A percentile compares a stretch with the other conserved stretches of the same genome.
Conservation (phyloP, 768 basidiomycete genomes). For the Candolleomyces eurysporus region DNA sequence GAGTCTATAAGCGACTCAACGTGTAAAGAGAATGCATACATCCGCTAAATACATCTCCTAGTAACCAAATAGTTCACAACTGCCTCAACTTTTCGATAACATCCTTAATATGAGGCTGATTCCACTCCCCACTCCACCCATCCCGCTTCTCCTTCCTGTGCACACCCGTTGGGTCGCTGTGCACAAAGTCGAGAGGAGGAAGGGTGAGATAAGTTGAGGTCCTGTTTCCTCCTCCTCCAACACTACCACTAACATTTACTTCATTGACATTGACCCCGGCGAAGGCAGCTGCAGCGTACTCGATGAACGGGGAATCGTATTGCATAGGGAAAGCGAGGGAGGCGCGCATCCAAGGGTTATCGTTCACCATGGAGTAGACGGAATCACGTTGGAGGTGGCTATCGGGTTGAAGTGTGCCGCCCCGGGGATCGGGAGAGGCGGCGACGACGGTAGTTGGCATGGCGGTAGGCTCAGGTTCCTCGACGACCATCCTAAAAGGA, state of each 20-base stretch:
- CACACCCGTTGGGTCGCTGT: neutral
- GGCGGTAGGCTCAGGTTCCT: neutral
- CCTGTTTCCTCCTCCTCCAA: neutral
- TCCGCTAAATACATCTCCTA: neutral
- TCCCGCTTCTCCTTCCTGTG: conserved; percentile 18
- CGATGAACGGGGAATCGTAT: conserved; percentile 5
- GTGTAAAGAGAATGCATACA: no score
- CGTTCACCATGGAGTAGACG: neutral
- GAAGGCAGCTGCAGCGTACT: neutral
- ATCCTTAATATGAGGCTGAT: conserved; percentile 22
- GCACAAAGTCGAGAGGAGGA: neutral
- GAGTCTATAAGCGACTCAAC: no score
- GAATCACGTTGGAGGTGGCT: neutral
- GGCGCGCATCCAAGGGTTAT: conserved; percentile 9
- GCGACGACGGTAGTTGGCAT: neutral
- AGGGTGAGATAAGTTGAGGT: no score
- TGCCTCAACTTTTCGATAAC: conserved; percentile 21
- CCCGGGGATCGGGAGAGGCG: neutral
- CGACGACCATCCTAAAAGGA: conserved; percentile 7
- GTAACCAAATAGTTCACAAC: neutral
- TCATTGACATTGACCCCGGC: neutral
- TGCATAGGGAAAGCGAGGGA: conserved; percentile 4
- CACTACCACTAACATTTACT: neutral
- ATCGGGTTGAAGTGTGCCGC: neutral
- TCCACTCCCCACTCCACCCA: conserved; percentile 29